Evolutionary conservation across 1,284 basidiomycete species (phyloP).

Genomic region (Cryptococcus sp.): DNA sequence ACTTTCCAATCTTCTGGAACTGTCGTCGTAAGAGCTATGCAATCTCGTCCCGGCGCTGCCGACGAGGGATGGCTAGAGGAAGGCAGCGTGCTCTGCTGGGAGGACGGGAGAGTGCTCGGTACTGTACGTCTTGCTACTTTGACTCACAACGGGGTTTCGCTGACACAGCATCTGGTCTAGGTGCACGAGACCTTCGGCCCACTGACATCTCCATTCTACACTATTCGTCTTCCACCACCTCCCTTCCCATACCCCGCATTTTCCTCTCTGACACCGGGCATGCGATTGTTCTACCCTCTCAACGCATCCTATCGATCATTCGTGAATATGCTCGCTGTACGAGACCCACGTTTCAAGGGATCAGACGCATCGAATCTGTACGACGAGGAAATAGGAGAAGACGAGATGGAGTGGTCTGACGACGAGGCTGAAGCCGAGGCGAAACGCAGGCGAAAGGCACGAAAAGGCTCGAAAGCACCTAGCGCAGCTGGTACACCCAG

Average conservation of each 20-base stretch:
- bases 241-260: constrained; percentile 44
- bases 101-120: constrained; percentile 57
- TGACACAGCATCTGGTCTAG: constrained; percentile 41
- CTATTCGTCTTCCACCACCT: constrained; percentile 48
- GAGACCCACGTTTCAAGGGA: constrained; percentile 54
- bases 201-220: constrained; percentile 58
- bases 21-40: constrained; percentile 52
- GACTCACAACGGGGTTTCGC: constrained; percentile 32
- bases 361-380: constrained; percentile 59
- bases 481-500: constrained; percentile 6
- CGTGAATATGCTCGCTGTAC: constrained; percentile 54
- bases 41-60: constrained; percentile 29
- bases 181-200: constrained; percentile 61
- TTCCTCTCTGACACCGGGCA: constrained; percentile 29
- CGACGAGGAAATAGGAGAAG: constrained; percentile 59
- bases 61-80: constrained; percentile 56
- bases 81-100: constrained; percentile 56
- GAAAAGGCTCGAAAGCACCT: constrained; percentile 2
- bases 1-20: constrained; percentile 51
- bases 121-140: constrained; percentile 42
- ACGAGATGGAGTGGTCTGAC: constrained; percentile 60
- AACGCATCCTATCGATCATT: constrained; percentile 51
- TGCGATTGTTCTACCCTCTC: constrained; percentile 55
- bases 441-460: constrained; percentile 49
- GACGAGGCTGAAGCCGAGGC: constrained; percentile 59